Conservation (phyloP, 108 stramenopile species). For the Craspedostauros australis region DNA sequence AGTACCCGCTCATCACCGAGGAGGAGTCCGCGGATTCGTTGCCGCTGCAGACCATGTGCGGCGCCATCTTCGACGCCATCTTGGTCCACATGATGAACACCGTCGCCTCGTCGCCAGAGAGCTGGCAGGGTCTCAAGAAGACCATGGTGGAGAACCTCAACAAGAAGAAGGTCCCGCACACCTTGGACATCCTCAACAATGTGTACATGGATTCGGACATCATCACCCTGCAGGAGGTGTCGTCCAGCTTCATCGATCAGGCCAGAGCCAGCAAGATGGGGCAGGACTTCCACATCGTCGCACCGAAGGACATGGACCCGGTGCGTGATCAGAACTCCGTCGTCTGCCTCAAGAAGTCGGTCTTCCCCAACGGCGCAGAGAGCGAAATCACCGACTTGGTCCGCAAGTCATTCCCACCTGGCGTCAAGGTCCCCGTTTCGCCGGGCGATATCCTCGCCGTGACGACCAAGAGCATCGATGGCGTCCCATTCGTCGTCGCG, state of each 20-base stretch:
- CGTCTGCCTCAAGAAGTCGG: conserved; percentile 54
- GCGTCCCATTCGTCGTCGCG: conserved; percentile 50
- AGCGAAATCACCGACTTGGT: conserved; percentile 60
- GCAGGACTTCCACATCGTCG: conserved; percentile 48
- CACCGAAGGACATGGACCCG: conserved; percentile 40
- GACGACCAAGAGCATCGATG: conserved; percentile 29
- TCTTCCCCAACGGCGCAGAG: conserved; percentile 42
- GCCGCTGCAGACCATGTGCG: conserved; percentile 86
- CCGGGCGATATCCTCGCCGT: conserved; percentile 76
- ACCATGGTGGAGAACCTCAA: conserved; percentile 88
- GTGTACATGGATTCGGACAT: conserved; percentile 81
- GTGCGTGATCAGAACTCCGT: conserved; percentile 87
- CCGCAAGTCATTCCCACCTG: conserved; percentile 38
- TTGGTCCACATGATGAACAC: conserved; percentile 93
- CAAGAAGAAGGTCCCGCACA: conserved; percentile 81
- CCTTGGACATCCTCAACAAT: conserved; percentile 76
- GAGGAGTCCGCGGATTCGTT: conserved; percentile 81
- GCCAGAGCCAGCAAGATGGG: conserved; percentile 50
- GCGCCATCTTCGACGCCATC: conserved; percentile 90
- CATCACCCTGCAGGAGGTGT: conserved; percentile 90
- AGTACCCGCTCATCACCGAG: conserved; percentile 86
- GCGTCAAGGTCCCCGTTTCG: conserved; percentile 64
- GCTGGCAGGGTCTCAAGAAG: conserved; percentile 82
- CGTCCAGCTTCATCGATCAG: conserved; percentile 70
- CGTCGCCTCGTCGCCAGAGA: conserved; percentile 40